Evolutionary conservation across 1,139 yeast species (phyloP), one percentile per base, ranked within the genome.

Genomic region (Candida sp.): DNA sequence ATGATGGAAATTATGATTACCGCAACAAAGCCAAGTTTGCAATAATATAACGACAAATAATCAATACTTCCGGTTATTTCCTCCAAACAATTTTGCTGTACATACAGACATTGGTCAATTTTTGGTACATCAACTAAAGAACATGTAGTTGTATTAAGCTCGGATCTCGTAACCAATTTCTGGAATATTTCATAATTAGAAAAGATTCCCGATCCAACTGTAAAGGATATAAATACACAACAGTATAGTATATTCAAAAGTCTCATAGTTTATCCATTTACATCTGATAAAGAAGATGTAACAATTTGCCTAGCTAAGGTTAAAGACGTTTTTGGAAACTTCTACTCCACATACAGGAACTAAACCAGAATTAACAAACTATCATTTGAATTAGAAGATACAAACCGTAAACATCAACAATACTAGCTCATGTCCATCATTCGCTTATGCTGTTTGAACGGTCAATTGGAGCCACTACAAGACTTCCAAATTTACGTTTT

Each of bases 61-160:
- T 76, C 65, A 34, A 78, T 32, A 19, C 62, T 43, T 0, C 83
- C 82, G 1, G 72, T 55, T 32, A 64, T 63, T 21, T 62, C 62
- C 4, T 63, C 73, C 9, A 50, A 44, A 53, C 86, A 80, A 39
- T 74, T 51, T 3, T 58, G 54, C 4, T 48, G 47, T 1, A 73
- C 73, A 53, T 67, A 77, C 23, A 53, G 50, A 53, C 87, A 81
- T 49, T 73, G 81, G 6, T 75, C 65, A 2, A 46, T 44, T 21
- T 39, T 19, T 22, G 63, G 51, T 58, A 70, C 43, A 21, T 39
- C 33, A 4, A 37, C 21, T 19, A 37, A 32, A 12, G 34, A 32
- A 12, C 34, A 32, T 5, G 19, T 32, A 32, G 34, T 32, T 7
- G 11, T 11, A 12, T 32, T 32, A 6, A 32, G 11, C 7, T 32